phyloP scores from a whole-genome alignment of 2,329 filamentous ascomycete species.

The Scleromitrula shiraiana region DNA sequence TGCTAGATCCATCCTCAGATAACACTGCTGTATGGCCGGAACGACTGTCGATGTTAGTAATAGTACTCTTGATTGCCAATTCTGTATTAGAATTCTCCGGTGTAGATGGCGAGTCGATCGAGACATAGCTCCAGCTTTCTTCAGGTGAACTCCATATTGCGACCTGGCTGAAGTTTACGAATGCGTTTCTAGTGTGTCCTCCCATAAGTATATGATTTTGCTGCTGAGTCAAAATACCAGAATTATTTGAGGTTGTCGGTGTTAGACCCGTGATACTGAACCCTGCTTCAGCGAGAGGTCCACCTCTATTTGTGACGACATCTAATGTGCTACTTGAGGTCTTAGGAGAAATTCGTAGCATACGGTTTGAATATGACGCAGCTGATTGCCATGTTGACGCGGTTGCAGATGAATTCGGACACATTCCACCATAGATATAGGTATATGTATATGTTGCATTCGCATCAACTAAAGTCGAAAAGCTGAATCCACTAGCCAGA shows the following conservation, averaged over 20 bases:
- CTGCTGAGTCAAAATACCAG: slow-evolving; percentile 59
- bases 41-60: slow-evolving; percentile 52
- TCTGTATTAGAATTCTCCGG: slow-evolving; percentile 40
- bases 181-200: slow-evolving; percentile 74
- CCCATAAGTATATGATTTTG: slow-evolving; percentile 75
- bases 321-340: slow-evolving; percentile 30
- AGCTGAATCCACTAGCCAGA: slow-evolving; percentile 39
- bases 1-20: slow-evolving; percentile 65
- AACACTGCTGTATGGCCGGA: slow-evolving; percentile 85
- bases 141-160: slow-evolving; percentile 83
- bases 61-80: slow-evolving; percentile 41
- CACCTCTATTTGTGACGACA: slow-evolving; percentile 38
- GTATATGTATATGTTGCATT: slow-evolving; percentile 28
- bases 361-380: slow-evolving; percentile 72
- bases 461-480: slow-evolving; percentile 24
- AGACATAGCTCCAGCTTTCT: slow-evolving; percentile 76
- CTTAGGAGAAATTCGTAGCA: slow-evolving; percentile 56
- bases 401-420: slow-evolving; percentile 45
- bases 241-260: slow-evolving; percentile 61
- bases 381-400: slow-evolving; percentile 51
- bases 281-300: slow-evolving; percentile 75
- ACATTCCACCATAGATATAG: slow-evolving; percentile 78
- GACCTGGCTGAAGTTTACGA: slow-evolving; percentile 89
- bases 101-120: slow-evolving; percentile 42
- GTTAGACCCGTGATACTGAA: slow-evolving; percentile 72